Base-by-base conservation (phyloP, 2,329 filamentous ascomycete genomes). In the Aspergillus thermomutatus region DNA sequence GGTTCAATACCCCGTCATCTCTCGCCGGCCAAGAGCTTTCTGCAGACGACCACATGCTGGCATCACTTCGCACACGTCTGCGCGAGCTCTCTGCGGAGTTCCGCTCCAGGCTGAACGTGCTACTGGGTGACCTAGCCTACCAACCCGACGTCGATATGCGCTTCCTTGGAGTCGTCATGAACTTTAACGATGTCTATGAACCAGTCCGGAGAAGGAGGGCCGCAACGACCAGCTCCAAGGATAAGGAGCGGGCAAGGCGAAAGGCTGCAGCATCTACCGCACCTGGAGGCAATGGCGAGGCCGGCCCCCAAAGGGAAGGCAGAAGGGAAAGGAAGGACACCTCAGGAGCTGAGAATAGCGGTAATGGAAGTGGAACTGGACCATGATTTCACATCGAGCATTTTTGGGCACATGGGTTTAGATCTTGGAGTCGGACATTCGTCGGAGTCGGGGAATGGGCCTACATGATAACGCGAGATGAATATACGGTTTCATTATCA, bases 151-250 rank as follows among this genome's bases (percentile, higher is more conserved):
- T 92, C 52, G 94, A 99, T 73, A 91, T 99, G 87, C 83, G 93
- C 54, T 97, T 97, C 80, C 77, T 99, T 63, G 94, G 91, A 41
- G 92, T 97, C 49, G 90, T 94, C 43, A 97, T 99, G 91, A 99
- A 97, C 76, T 99, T 97, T 76, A 99, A 99, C 75, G 93, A 97
- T 72, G 90, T 96, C 26, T 97, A 97, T 74, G 85, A 90, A 74
- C 90, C 91, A 14, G 84, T 87, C 66, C 83, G 87, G 71, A 86
- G 87, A 75, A 77, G 82, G 57, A 68, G 71, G 40, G 66, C 70
- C 43, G 56, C 67, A 14, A 67, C 63, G 5, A 55, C 64, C 2
- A 69, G 60, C 27, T 64, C 69, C n/a, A 70, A 67, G 19, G 74
- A 72, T 41, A 74, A 65, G 57, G 64, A 68, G 48, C 58, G 64